Evolutionary conservation across 768 basidiomycete species (phyloP), one percentile per base, ranked within the genome.

Genomic region (Collybia nuda): DNA sequence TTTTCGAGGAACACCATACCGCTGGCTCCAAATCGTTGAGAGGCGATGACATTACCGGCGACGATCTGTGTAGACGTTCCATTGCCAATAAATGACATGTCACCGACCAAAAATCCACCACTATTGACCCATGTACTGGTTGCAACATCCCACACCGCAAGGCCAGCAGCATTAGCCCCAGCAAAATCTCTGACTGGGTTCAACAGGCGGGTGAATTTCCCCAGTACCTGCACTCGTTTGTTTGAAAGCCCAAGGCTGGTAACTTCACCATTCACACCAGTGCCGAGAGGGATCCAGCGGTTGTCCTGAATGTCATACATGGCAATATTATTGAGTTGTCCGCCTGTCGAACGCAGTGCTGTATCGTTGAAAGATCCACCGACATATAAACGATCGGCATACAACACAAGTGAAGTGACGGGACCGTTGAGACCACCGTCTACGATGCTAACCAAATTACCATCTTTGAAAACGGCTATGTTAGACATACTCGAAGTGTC

Each of bases 321-420:
- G 0, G 86, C 92, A 26, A 96, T 67, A 29, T 84, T 79, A 39
- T 66, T 67, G 29, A 93, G 69, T 28, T 67, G 70, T 47, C 80
- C 79, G 40, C 76, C 69, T 2, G 73, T 77, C 0, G 85, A 81
- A 14, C 75, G 69, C 5, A 76, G 70, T 1, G 66, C 65, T 0
- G 92, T 89, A 54, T 89, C 85, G 0, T 75, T 78, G 72, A 99
- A 99, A 0, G 83, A 73, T 0, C 97, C 97, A n/a, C 93, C 96
- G 36, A 95, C 83, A 63, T 79, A 97, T 9, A 98, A 67, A 17
- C 72, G 73, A 58, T 88, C 77, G 9, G 80, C 84, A 47, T 76
- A 69, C 26, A 88, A 59, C n/a, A 78, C 72, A 36, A 95, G 64
- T 0, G 90, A 79, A 7, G 78, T 74, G 7, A 98, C 91, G 7